phyloP scores from a whole-genome alignment of 345 rosid genomes.

The Microcos paniculata region DNA sequence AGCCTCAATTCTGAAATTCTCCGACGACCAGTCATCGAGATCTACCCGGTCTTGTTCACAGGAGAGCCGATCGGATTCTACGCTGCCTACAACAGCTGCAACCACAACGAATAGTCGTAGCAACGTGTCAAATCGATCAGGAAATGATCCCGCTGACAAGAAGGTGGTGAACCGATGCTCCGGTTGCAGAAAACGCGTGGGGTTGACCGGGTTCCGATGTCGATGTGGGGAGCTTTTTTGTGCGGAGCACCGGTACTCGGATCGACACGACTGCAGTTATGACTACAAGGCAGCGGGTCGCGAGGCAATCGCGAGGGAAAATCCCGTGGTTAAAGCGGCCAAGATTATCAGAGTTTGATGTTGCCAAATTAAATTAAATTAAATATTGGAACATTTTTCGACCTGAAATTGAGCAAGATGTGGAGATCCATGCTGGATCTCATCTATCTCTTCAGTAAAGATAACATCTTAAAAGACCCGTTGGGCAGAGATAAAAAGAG shows the following conservation, averaged over 20 bases:
- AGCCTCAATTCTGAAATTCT: slow-evolving; percentile 42
- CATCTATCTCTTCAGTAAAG: background rate
- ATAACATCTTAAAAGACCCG: background rate
- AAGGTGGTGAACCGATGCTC: slow-evolving; percentile 81
- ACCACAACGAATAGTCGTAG: slow-evolving; percentile 17
- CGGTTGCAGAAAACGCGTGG: slow-evolving; percentile 81
- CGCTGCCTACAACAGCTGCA: slow-evolving; percentile 19
- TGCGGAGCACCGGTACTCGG: slow-evolving; percentile 90
- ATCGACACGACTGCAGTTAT: slow-evolving; percentile 91
- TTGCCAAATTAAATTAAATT: background rate
- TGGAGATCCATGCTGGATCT: slow-evolving; percentile 14
- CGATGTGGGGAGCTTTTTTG: slow-evolving; percentile 96
- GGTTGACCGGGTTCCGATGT: slow-evolving; percentile 95
- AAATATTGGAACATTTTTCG: background rate
- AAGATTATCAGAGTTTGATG: slow-evolving; percentile 84
- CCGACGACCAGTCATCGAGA: slow-evolving; percentile 49
- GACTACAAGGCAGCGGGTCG: slow-evolving; percentile 92
- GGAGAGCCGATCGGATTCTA: slow-evolving; percentile 18
- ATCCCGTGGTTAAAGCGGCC: slow-evolving; percentile 95
- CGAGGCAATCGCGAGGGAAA: slow-evolving; percentile 88
- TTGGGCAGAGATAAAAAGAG: background rate
- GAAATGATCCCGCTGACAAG: slow-evolving; percentile 35
- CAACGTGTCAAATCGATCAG: slow-evolving; percentile 23
- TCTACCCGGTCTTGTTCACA: slow-evolving; percentile 41
- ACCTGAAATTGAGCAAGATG: background rate